Conservation (phyloP, 768 basidiomycete genomes). For the Pisolithus sp. region DNA sequence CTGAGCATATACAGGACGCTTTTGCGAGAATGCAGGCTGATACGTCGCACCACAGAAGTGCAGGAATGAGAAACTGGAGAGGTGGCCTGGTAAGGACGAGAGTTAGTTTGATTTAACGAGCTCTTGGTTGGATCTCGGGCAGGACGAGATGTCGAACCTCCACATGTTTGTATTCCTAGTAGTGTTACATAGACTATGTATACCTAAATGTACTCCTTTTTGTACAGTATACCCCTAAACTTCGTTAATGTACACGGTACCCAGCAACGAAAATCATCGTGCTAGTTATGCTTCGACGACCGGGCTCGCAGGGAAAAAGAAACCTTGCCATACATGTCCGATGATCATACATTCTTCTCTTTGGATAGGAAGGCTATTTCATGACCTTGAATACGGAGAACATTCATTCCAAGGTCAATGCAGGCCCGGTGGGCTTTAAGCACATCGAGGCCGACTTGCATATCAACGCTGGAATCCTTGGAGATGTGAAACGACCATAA, state of each 20-base stretch:
- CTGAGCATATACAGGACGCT: slow-evolving; percentile 88
- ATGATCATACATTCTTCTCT: not conserved
- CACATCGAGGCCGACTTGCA: slow-evolving; percentile 99
- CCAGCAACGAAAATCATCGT: no score
- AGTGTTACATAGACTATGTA: not conserved
- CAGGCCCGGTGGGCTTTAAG: slow-evolving; percentile 94
- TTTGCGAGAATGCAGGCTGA: slow-evolving; percentile 87
- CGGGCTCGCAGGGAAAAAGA: no score
- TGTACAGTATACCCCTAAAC: no score
- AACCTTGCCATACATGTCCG: no score
- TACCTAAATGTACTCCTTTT: not conserved
- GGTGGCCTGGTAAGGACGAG: slow-evolving; percentile 77
- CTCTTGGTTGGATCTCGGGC: no score
- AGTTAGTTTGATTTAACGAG: slow-evolving; percentile 64
- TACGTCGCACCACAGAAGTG: slow-evolving; percentile 73
- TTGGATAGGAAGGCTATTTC: slow-evolving; percentile 83
- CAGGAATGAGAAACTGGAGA: slow-evolving; percentile 86
- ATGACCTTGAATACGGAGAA: slow-evolving; percentile 85
- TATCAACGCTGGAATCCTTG: no score
- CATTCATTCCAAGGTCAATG: slow-evolving; percentile 87
- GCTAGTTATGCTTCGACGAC: no score
- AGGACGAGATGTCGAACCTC: not conserved
- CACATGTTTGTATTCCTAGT: not conserved
- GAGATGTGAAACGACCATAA: not conserved
- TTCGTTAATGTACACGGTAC: no score